A percentile compares a stretch with the other conserved stretches of the same genome.
These are phyloP conservation scores for Tolypocladium tropicale DNA, from an alignment of 2,329 filamentous ascomycete genomes.

Conservation along the genomic window DNA sequence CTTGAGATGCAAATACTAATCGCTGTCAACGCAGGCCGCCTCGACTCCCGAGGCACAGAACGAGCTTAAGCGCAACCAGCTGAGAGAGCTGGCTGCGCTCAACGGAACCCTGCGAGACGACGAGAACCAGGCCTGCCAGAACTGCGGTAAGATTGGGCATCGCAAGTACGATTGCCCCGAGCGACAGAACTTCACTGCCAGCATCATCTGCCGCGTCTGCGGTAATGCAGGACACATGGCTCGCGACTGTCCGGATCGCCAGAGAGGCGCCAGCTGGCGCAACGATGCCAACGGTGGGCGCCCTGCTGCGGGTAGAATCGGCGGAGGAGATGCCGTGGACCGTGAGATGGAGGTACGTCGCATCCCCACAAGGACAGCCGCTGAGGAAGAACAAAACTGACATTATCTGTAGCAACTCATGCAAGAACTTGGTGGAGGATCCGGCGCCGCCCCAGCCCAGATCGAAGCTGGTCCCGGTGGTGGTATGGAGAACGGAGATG, in stretches of 20 bases:
- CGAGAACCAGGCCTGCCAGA: constrained; percentile 98
- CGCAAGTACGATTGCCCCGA: constrained; percentile 98
- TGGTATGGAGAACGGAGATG: constrained; percentile 43
- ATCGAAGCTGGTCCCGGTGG: constrained; percentile 75
- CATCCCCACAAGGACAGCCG: neutral
- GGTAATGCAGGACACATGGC: constrained; percentile 98
- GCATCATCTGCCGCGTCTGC: constrained; percentile 97
- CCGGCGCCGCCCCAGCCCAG: constrained; percentile 57
- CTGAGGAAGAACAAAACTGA: constrained; percentile 25
- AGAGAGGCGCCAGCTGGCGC: constrained; percentile 85
- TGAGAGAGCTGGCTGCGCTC: constrained; percentile 91
- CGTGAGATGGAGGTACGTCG: constrained; percentile 81
- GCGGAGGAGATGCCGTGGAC: constrained; percentile 74
- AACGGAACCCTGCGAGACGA: constrained; percentile 99
- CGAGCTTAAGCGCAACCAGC: constrained; percentile 96
- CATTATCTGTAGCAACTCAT: constrained; percentile 65
- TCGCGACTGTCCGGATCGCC: constrained; percentile 90
- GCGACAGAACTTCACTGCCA: constrained; percentile 96
- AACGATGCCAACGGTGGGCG: constrained; percentile 52
- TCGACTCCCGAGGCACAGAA: constrained; percentile 98
- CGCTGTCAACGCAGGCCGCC: constrained; percentile 56
- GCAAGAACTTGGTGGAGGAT: constrained; percentile 84
- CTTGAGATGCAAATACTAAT: constrained; percentile 8
- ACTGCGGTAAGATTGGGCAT: constrained; percentile 97
- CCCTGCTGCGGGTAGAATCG: constrained; percentile 54